phyloP scores from a whole-genome alignment of 352 stramenopile species.

The Globisporangium splendens region DNA sequence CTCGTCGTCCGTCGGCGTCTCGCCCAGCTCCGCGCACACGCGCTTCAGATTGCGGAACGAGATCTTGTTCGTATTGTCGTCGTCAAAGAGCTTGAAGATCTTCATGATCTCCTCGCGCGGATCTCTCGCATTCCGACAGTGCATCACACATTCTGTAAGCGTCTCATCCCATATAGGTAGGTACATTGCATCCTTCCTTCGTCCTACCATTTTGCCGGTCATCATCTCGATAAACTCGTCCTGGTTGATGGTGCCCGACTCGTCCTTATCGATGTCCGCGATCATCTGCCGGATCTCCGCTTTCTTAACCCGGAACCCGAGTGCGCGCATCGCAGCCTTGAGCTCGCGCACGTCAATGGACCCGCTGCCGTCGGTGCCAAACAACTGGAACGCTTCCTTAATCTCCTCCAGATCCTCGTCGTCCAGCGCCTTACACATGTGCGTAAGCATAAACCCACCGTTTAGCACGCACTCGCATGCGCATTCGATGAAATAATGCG shows the following conservation, averaged over 20 bases:
- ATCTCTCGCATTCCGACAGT: conserved; percentile 69
- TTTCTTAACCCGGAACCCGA: conserved; percentile 94
- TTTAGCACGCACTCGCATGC: not conserved
- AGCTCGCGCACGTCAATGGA: conserved; percentile 92
- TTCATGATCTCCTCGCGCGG: conserved; percentile 91
- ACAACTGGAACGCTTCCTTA: conserved; percentile 93
- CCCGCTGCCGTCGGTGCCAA: conserved; percentile 90
- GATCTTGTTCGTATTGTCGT: conserved; percentile 93
- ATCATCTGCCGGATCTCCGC: conserved; percentile 92
- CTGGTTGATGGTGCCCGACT: conserved; percentile 84
- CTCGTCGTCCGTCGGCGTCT: conserved; percentile 71
- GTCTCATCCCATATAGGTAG: not conserved
- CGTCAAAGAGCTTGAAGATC: conserved; percentile 95
- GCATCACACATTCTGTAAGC: not conserved
- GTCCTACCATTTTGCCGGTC: conserved; percentile 89
- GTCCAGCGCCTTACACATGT: conserved; percentile 50
- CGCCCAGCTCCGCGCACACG: conserved; percentile 82
- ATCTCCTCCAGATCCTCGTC: conserved; percentile 93
- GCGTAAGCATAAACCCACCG: not conserved
- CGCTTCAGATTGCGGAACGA: conserved; percentile 94
- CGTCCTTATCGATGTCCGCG: conserved; percentile 93
- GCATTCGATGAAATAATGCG: not conserved
- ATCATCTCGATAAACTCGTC: conserved; percentile 96
- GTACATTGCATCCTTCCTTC: no score
- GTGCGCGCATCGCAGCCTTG: conserved; percentile 92